Percentiles rank a stretch among this genome's conserved stretches.
phyloP scores from a whole-genome alignment of 2,329 filamentous ascomycete species.

The Aspergillus chevalieri region DNA sequence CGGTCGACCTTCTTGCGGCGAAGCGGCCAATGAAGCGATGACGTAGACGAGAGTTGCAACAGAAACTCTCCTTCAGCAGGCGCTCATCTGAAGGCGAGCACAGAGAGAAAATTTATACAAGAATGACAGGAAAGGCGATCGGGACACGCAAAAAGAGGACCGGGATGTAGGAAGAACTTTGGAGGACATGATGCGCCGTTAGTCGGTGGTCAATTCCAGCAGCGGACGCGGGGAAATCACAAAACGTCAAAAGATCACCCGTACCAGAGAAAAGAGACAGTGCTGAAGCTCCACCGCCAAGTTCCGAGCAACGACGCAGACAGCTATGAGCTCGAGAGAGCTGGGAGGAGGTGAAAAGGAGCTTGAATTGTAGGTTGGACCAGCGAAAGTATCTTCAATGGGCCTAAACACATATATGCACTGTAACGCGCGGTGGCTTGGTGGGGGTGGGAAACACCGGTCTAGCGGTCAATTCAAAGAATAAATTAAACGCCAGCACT shows the following conservation, averaged over 20 bases:
- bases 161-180: not conserved
- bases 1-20: conserved; percentile 1
- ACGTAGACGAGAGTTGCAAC: conserved; percentile 30
- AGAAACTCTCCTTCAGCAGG: not conserved
- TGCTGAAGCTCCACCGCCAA: conserved; percentile 24
- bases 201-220: conserved; percentile 3
- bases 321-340: not conserved
- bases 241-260: conserved; percentile 23
- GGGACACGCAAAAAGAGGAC: not conserved
- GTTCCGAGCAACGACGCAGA: not conserved
- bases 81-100: not conserved
- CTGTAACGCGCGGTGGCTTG: no score
- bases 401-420: no score
- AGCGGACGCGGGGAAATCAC: conserved; percentile 25
- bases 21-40: conserved; percentile 26
- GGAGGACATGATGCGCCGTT: not conserved
- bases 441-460: not conserved
- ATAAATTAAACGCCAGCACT: no score
- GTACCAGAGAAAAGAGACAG: not conserved
- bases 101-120: not conserved
- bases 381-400: no score
- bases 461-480: not conserved
- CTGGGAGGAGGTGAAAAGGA: not conserved
- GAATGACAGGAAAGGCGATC: not conserved
- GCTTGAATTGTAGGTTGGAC: not conserved